A percentile compares a stretch with the other conserved stretches of the same genome.
Evolutionary conservation across 768 basidiomycete species (phyloP).

Genomic region (Trametes cubensis): DNA sequence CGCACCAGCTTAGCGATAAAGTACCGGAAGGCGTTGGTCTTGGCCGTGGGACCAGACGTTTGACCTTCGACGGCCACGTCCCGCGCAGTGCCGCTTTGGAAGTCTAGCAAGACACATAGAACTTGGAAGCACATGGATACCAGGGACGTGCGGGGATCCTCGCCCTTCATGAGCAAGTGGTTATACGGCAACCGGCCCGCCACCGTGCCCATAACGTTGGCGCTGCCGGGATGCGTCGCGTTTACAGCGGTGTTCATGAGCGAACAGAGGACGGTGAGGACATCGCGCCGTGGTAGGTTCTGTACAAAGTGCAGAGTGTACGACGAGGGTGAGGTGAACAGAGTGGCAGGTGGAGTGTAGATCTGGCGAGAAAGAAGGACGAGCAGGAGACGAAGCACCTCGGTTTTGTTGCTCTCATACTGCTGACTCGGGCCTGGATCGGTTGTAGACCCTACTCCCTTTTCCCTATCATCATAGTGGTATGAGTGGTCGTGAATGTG

Average conservation of each 20-base stretch:
- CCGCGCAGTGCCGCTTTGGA: conserved; percentile 74
- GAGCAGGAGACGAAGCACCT: conserved; percentile 87
- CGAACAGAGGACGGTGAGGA: conserved; percentile 90
- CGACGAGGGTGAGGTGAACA: conserved; percentile 73
- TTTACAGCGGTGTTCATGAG: conserved; percentile 89
- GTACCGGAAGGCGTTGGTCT: conserved; percentile 88
- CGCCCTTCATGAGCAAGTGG: conserved; percentile 88
- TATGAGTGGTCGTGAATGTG: not conserved
- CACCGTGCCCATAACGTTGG: conserved; percentile 63
- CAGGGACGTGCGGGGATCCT: conserved; percentile 73
- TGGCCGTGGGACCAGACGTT: conserved; percentile 53
- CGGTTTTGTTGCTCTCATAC: conserved; percentile 80
- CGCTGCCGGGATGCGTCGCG: conserved; percentile 50
- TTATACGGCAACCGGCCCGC: conserved; percentile 86
- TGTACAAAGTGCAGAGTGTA: conserved; percentile 82
- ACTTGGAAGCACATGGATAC: conserved; percentile 78
- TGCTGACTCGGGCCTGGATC: conserved; percentile 65
- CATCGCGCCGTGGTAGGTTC: conserved; percentile 72
- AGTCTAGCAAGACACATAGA: conserved; percentile 75
- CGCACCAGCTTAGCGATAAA: conserved; percentile 87
- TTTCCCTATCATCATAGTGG: conserved; percentile 65
- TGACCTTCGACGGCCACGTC: conserved; percentile 53
- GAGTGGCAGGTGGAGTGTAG: conserved; percentile 69
- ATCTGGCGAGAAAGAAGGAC: conserved; percentile 90
- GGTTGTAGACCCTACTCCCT: conserved; percentile 87